A percentile compares a stretch with the other conserved stretches of the same genome.
phyloP scores from a whole-genome alignment of 1,139 yeast genomes.

The Saccharomyces hybrid region DNA sequence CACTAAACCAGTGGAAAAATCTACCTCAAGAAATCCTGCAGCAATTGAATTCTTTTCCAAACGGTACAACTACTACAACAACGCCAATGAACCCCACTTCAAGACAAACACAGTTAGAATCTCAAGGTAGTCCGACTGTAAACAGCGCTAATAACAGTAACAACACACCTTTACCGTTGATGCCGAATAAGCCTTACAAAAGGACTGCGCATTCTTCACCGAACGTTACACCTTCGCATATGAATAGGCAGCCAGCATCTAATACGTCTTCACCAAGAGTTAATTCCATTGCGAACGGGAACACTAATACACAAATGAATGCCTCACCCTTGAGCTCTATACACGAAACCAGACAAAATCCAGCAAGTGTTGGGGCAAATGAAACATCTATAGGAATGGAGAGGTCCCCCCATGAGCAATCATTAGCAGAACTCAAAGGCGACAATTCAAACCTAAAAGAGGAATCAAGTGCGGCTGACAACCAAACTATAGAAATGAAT shows the following conservation, averaged over 20 bases:
- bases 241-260: background rate
- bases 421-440: background rate
- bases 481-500: background rate
- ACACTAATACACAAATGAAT: background rate
- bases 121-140: background rate
- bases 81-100: background rate
- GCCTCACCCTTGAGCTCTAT: background rate
- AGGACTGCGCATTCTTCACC: background rate
- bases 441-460: background rate
- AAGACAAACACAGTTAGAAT: background rate
- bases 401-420: background rate
- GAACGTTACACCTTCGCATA: background rate
- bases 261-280: background rate
- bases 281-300: background rate
- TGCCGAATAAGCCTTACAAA: background rate
- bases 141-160: background rate
- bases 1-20: slow-evolving; percentile 9
- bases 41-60: slow-evolving; percentile 6
- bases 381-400: background rate
- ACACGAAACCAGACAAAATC: background rate
- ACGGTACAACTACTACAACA: background rate
- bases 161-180: background rate
- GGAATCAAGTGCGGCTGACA: background rate
- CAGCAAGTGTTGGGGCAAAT: background rate
- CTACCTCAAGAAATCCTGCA: slow-evolving; percentile 20